Evolutionary conservation across 805 yeast genomes (phyloP).

Genomic region (baker's yeast (Saccharomyces cerevisiae)): DNA sequence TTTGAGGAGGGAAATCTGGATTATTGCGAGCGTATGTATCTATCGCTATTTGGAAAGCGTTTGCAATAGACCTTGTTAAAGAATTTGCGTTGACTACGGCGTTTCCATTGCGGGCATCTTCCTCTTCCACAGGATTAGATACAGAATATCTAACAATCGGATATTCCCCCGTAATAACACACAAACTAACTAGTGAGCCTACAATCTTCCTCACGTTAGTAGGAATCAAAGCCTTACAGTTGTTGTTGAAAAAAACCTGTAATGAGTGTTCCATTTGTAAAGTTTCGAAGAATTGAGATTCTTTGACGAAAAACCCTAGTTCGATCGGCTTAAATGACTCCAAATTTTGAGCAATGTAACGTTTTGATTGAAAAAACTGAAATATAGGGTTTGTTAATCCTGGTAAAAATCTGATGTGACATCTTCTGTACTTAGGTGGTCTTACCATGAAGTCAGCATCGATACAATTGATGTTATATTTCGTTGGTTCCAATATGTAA

Average conservation of each 20-base stretch:
- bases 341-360: slow-evolving; percentile 23
- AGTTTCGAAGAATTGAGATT: slow-evolving; percentile 57
- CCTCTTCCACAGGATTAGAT: slow-evolving; percentile 38
- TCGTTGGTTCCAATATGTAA: slow-evolving; percentile 65
- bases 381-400: slow-evolving; percentile 35
- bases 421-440: slow-evolving; percentile 66
- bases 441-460: slow-evolving; percentile 59
- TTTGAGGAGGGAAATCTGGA: slow-evolving; percentile 53
- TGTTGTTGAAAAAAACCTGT: slow-evolving; percentile 61
- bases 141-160: slow-evolving; percentile 72
- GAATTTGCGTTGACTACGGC: slow-evolving; percentile 24
- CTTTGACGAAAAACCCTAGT: slow-evolving; percentile 55
- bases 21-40: slow-evolving; percentile 69
- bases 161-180: slow-evolving; percentile 77
- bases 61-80: slow-evolving; percentile 64
- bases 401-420: slow-evolving; percentile 67
- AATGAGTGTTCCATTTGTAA: slow-evolving; percentile 54
- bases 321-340: slow-evolving; percentile 35
- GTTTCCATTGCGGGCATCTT: slow-evolving; percentile 34
- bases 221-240: slow-evolving; percentile 54
- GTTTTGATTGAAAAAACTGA: slow-evolving; percentile 23
- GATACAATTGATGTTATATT: slow-evolving; percentile 66
- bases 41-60: slow-evolving; percentile 56
- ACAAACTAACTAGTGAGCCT: slow-evolving; percentile 56
- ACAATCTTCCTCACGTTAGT: slow-evolving; percentile 54